Evolutionary conservation across 106 monocot genomes (phyloP).

Genomic region (Iris macrosiphon): DNA sequence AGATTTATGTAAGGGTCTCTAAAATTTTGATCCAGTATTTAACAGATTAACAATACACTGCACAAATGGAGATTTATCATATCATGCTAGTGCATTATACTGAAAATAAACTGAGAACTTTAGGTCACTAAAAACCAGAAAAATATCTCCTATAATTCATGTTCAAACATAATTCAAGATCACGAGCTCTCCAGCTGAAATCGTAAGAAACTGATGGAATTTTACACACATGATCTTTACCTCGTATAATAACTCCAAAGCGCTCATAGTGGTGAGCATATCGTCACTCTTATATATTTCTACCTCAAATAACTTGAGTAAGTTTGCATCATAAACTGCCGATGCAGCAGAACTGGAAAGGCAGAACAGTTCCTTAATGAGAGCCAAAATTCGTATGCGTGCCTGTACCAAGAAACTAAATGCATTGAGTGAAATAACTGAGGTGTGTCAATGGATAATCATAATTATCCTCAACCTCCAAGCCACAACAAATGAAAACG

Average conservation of each 20-base stretch:
- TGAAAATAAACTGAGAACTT: too few relatives aligned
- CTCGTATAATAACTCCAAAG: slow-evolving; percentile 93
- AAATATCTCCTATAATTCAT: too few relatives aligned
- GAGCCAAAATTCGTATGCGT: slow-evolving; percentile 69
- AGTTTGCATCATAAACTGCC: slow-evolving; percentile 42
- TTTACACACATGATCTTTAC: slow-evolving; percentile 15
- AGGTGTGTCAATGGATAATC: too few relatives aligned
- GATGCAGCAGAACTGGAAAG: slow-evolving; percentile 60
- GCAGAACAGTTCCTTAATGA: slow-evolving; percentile 77
- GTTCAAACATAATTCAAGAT: too few relatives aligned
- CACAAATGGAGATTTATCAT: too few relatives aligned
- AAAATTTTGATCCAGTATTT: too few relatives aligned
- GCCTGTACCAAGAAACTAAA: slow-evolving; percentile 47
- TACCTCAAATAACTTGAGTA: slow-evolving; percentile 67
- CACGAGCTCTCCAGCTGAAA: too few relatives aligned
- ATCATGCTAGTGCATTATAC: too few relatives aligned
- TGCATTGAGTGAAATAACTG: slow-evolving; percentile 3
- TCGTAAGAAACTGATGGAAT: background rate
- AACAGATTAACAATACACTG: too few relatives aligned
- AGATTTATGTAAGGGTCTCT: too few relatives aligned
- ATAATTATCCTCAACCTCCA: background rate
- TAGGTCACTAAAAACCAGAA: too few relatives aligned
- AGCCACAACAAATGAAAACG: too few relatives aligned
- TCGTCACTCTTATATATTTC: slow-evolving; percentile 63
- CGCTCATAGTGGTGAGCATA: slow-evolving; percentile 64